Conservation (phyloP, 768 basidiomycete genomes). For the Termitomyces sp. region DNA sequence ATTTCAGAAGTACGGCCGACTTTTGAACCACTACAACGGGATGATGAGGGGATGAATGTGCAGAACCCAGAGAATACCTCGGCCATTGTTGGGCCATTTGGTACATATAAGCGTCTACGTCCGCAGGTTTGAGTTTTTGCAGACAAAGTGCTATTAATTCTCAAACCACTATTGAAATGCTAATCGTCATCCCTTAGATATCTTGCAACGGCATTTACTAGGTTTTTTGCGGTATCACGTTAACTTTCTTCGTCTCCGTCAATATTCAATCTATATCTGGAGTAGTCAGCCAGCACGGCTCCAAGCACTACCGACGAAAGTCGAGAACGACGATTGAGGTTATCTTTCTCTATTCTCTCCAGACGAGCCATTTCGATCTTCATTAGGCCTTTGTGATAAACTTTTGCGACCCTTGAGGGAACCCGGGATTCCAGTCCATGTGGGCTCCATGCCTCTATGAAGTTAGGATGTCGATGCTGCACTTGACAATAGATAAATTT, state of each 20-base stretch:
- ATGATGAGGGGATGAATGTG: slow-evolving; percentile 20
- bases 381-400: not conserved
- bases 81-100: slow-evolving; percentile 34
- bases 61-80: slow-evolving; percentile 6
- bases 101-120: slow-evolving; percentile 33
- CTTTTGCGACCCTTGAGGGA: not conserved
- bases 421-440: too few relatives aligned
- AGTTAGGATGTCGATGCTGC: not conserved
- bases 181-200: not conserved
- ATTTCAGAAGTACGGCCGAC: slow-evolving; percentile 13
- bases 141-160: not conserved
- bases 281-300: not conserved
- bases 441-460: not conserved
- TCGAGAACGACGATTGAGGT: not conserved
- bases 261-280: not conserved
- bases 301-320: not conserved
- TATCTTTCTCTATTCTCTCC: not conserved
- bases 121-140: slow-evolving; percentile 15
- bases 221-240: not conserved
- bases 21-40: slow-evolving; percentile 18
- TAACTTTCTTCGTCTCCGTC: not conserved
- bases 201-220: not conserved
- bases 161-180: not conserved
- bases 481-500: too few relatives aligned
- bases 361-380: too few relatives aligned